A percentile compares a stretch with the other conserved stretches of the same genome.
These are phyloP conservation scores for Uronychia binucleata DNA, from an alignment of 73 alveolate species.

Conservation along the genomic window DNA sequence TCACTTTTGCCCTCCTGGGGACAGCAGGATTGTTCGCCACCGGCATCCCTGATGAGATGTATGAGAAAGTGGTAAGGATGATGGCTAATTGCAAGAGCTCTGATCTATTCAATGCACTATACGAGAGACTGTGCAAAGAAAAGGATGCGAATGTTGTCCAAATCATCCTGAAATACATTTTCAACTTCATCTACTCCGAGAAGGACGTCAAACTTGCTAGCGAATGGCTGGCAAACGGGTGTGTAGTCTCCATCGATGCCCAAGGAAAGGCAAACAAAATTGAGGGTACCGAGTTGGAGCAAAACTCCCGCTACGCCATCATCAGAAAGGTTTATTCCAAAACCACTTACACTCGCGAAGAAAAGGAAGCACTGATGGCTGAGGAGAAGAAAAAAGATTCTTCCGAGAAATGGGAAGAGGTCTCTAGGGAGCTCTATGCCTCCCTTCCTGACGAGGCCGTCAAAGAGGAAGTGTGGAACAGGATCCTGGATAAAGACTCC, in stretches of 20 bases:
- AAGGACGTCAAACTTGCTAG: slow-evolving; percentile 19
- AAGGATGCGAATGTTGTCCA: neutral
- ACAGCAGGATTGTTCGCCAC: slow-evolving; percentile 1
- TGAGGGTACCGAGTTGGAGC: slow-evolving; percentile 1
- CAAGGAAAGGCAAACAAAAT: neutral
- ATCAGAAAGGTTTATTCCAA: slow-evolving; percentile 11
- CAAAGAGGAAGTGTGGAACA: slow-evolving; percentile 34
- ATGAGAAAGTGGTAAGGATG: neutral
- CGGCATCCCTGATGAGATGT: slow-evolving; percentile 24
- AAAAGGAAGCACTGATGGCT: slow-evolving; percentile 20
- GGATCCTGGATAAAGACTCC: neutral
- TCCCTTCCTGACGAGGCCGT: slow-evolving; percentile 31
- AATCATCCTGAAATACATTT: slow-evolving; percentile 5
- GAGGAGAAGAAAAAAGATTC: slow-evolving; percentile 28
- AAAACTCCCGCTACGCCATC: slow-evolving; percentile 12
- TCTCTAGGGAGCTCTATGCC: slow-evolving; percentile 22
- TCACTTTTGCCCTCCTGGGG: slow-evolving; percentile 13
- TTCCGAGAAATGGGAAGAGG: slow-evolving; percentile 19
- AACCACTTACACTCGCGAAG: neutral
- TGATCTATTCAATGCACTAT: slow-evolving; percentile 25
- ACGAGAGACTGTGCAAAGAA: neutral
- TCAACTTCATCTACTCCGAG: slow-evolving; percentile 15
- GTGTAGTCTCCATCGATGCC: neutral
- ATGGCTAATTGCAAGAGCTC: too few relatives aligned
- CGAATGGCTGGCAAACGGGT: slow-evolving; percentile 21